A percentile compares a stretch with the other conserved stretches of the same genome.
These are phyloP conservation scores for Medakamo hakoo DNA, from an alignment of 139 green algal genomes.

Conservation along the genomic window DNA sequence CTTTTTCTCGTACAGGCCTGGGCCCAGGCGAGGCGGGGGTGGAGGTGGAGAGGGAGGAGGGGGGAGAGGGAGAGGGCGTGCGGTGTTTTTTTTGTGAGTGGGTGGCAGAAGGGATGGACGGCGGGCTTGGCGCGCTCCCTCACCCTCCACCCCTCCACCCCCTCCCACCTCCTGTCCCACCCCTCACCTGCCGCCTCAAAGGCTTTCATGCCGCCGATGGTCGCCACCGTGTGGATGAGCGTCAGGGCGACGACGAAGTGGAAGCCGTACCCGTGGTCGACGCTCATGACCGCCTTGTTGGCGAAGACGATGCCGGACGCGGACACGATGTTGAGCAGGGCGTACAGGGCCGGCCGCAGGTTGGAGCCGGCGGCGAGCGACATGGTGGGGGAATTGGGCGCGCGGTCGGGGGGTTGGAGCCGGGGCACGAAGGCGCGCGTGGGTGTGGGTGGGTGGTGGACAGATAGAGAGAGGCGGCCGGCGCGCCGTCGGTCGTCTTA, in stretches of 20 bases:
- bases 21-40: not conserved
- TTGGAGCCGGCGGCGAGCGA: too few relatives aligned
- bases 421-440: too few relatives aligned
- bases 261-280: conserved; percentile 52
- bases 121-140: too few relatives aligned
- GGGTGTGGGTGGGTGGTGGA: too few relatives aligned
- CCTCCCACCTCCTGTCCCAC: not conserved
- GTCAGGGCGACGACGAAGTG: conserved; percentile 64
- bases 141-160: too few relatives aligned
- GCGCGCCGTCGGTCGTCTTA: too few relatives aligned
- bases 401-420: too few relatives aligned
- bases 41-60: not conserved
- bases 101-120: too few relatives aligned
- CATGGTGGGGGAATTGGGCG: too few relatives aligned
- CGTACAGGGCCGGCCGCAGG: conserved; percentile 31
- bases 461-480: too few relatives aligned
- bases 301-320: conserved; percentile 64
- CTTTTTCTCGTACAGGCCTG: conserved; percentile 44
- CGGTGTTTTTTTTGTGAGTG: too few relatives aligned
- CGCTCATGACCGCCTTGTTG: conserved; percentile 53
- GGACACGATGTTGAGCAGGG: conserved; percentile 34
- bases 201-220: conserved; percentile 33
- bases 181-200: conserved; percentile 4
- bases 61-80: not conserved
- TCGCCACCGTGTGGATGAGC: conserved; percentile 67